These are phyloP conservation scores for Leccinum fallax DNA, from an alignment of 1,284 basidiomycete species.

Conservation along the genomic window DNA sequence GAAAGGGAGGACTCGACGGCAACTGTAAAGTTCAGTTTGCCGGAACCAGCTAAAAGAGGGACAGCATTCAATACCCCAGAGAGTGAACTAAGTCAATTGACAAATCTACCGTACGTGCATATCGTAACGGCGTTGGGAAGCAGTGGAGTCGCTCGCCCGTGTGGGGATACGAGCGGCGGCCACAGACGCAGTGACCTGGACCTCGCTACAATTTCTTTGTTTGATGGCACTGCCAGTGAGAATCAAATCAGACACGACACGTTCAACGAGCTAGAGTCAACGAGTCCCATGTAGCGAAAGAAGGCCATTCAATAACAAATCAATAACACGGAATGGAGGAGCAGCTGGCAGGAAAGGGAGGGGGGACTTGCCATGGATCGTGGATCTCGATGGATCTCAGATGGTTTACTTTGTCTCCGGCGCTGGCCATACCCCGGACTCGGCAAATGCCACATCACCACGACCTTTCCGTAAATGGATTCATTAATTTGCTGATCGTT, in stretches of 20 bases:
- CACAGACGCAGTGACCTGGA: background rate
- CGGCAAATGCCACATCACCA: slow-evolving; percentile 30
- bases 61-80: background rate
- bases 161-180: slow-evolving; percentile 15
- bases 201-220: background rate
- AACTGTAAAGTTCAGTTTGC: slow-evolving; percentile 20
- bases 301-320: background rate
- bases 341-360: background rate
- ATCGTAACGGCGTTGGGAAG: slow-evolving; percentile 14
- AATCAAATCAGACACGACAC: background rate
- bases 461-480: slow-evolving; percentile 8
- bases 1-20: slow-evolving; percentile 17
- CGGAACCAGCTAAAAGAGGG: slow-evolving; percentile 23
- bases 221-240: background rate
- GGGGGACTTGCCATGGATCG: slow-evolving; percentile 14
- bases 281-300: background rate
- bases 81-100: background rate
- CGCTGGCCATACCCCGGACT: slow-evolving; percentile 34
- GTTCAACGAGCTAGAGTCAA: background rate
- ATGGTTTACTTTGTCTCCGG: slow-evolving; percentile 37
- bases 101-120: background rate
- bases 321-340: slow-evolving; percentile 5
- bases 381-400: slow-evolving; percentile 31
- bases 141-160: slow-evolving; percentile 5
- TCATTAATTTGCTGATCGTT: slow-evolving; percentile 11